Percentiles rank a stretch among this genome's conserved stretches.
Conservation (phyloP, 106 monocot species). For the Platanthera zijinensis region DNA sequence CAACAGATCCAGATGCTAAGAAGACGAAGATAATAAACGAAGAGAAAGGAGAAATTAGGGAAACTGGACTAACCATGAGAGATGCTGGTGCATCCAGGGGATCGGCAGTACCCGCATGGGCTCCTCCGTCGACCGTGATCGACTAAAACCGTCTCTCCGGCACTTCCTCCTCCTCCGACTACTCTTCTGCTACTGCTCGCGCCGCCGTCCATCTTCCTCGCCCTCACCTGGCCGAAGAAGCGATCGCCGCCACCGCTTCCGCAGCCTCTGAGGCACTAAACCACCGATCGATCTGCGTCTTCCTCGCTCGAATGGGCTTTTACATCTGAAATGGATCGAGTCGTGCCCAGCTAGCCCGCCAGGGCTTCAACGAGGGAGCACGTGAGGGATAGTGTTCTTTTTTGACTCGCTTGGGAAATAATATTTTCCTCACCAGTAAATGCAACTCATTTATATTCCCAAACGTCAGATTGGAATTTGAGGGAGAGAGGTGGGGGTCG, state of each 20-base stretch:
- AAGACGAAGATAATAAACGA: neutral
- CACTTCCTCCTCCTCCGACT: neutral
- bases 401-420: no score
- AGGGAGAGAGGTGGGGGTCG: no score
- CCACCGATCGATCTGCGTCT: neutral
- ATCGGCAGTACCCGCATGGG: conserved; percentile 63
- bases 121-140: conserved; percentile 29
- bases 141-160: conserved; percentile 35
- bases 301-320: neutral
- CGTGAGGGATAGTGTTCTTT: no score
- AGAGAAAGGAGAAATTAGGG: neutral
- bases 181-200: conserved; percentile 29
- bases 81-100: conserved; percentile 27
- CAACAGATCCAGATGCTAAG: neutral
- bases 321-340: neutral
- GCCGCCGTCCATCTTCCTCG: conserved; percentile 17
- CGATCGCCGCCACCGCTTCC: no score
- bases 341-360: neutral
- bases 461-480: no score
- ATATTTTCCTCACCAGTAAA: no score
- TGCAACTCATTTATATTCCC: no score
- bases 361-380: neutral
- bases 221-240: neutral
- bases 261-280: neutral
- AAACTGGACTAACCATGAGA: conserved; percentile 37